Evolutionary conservation across 768 basidiomycete species (phyloP), one percentile per base, ranked within the genome.

Genomic region (Hericium coralloides): DNA sequence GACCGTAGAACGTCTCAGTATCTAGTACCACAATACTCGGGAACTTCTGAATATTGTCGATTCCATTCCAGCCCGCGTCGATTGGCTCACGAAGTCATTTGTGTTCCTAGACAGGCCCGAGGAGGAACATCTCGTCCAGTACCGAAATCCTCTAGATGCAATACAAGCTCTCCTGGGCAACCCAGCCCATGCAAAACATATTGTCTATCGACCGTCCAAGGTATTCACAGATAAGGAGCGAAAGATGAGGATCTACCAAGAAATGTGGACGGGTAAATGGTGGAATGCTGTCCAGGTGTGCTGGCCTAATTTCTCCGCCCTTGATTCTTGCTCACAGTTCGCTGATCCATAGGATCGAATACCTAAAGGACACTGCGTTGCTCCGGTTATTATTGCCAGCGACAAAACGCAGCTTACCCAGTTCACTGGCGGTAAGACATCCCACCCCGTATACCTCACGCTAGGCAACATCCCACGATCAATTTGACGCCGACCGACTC

Each of bases 121-220:
- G 2, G 60, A 75, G 55, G 73, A 80, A 37, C 66, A 67, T 25
- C 63, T 72, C 64, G 25, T 63, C 4, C 60, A 55, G 10, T 61
- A 63, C 45, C 48, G 61, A 26, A 54, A 63, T 49, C 53, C 57
- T 6, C 3, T 57, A 1, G 49, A 60, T 2, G 57, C 59, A 9
- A 54, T 63, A 25, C 10, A 51, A 23, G 41, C 25, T 31, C 57
- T 63, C 12, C 26, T 49, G 36, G 54, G 60, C 25, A 50, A 63
- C 23, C 62, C 62, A 5, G 8, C 62, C 12, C 52, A 55, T 49
- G 41, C 61, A 15, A 14, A 59, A 2, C 38, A 62, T 18, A 45
- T 57, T 53, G 22, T 38, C 12, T 59, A 55, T 43, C 31, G 25
- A 12, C 60, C 58, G 1, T 38, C 50, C 31, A 17, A 41, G 50